Conservation (phyloP, 371 early-diverging fungal species). For the Mucor racemosus region DNA sequence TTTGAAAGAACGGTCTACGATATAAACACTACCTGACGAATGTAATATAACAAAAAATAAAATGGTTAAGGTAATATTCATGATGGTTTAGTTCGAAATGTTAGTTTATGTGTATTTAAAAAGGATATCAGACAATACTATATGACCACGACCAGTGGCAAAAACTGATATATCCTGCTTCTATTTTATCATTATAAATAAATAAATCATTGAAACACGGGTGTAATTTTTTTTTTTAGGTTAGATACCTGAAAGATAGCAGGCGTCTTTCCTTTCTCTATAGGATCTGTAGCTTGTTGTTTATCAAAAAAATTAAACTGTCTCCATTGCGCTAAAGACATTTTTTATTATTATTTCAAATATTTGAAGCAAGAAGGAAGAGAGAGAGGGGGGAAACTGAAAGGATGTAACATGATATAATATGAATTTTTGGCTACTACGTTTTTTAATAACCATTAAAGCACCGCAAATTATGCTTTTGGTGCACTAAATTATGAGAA, state of each 20-base stretch:
- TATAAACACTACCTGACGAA: constrained; percentile 63
- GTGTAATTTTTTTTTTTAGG: not conserved
- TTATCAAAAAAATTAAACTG: constrained; percentile 87
- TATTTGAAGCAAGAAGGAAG: no score
- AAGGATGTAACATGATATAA: not conserved
- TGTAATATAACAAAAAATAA: constrained; percentile 29
- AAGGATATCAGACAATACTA: constrained; percentile 61
- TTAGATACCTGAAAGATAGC: constrained; percentile 64
- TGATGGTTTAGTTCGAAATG: no score
- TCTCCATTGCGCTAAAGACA: constrained; percentile 65
- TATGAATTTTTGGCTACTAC: not conserved
- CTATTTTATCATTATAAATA: constrained; percentile 24
- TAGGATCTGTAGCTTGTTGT: constrained; percentile 65
- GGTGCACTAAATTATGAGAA: no score
- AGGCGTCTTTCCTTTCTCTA: constrained; percentile 63
- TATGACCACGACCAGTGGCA: constrained; percentile 62
- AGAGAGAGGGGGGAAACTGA: not conserved
- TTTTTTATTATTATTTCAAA: constrained; percentile 20
- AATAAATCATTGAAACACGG: constrained; percentile 20
- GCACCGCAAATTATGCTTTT: not conserved
- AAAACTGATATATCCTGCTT: constrained; percentile 57
- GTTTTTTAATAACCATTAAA: not conserved
- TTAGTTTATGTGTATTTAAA: constrained; percentile 11
- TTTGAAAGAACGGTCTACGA: constrained; percentile 71
- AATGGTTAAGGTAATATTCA: not conserved